Evolutionary conservation across 768 basidiomycete species (phyloP).

Genomic region (Lyophyllum decastes): DNA sequence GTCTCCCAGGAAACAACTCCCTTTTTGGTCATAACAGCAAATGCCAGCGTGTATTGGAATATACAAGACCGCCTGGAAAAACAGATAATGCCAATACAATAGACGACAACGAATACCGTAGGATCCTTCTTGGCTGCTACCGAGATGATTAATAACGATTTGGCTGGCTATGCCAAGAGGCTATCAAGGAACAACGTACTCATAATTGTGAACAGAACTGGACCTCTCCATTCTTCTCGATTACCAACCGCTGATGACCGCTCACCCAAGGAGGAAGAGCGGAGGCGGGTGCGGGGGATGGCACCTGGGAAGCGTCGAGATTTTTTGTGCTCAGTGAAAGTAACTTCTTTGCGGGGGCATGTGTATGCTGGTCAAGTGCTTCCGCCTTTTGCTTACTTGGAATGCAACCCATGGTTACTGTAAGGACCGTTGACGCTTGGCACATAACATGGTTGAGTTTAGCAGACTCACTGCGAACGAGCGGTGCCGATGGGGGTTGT

Average conservation of each 20-base stretch:
- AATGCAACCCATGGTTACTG: constrained; percentile 40
- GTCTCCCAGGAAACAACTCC: constrained; percentile 20
- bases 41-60: not conserved
- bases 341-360: not conserved
- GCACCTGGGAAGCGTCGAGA: constrained; percentile 3
- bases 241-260: constrained; percentile 6
- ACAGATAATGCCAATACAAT: not conserved
- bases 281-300: constrained; percentile 3
- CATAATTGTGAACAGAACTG: not conserved
- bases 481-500: not conserved
- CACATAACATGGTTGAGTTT: not conserved
- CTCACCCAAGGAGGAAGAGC: constrained; percentile 9
- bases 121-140: not conserved
- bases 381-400: constrained; percentile 35
- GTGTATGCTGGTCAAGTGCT: not conserved
- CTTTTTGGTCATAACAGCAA: constrained; percentile 5
- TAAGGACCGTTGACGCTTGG: not conserved
- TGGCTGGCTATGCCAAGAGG: not conserved
- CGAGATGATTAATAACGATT: not conserved
- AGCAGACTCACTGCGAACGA: not conserved
- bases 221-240: constrained; percentile 8
- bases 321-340: constrained; percentile 10
- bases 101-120: not conserved
- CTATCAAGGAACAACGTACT: not conserved
- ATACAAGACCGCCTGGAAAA: not conserved